Percentiles rank a stretch among this genome's conserved stretches.
Conservation (phyloP, 2,329 filamentous ascomycete species). For the Alternaria triticina region DNA sequence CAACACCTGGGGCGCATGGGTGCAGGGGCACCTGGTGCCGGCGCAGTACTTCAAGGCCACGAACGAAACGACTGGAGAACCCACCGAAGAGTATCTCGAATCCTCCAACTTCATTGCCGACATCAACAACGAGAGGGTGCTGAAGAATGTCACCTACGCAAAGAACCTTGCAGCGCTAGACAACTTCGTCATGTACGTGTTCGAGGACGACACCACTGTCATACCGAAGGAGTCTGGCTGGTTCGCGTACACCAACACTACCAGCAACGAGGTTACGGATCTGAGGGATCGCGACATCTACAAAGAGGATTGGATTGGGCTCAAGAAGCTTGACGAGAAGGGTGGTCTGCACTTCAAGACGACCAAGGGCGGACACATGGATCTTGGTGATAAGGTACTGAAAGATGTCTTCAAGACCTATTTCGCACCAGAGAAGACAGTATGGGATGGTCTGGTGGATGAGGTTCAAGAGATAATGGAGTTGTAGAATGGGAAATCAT, state of each 20-base stretch:
- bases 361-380: conserved; percentile 82
- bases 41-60: conserved; percentile 91
- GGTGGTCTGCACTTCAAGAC: conserved; percentile 78
- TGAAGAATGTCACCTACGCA: conserved; percentile 78
- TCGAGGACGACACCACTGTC: conserved; percentile 83
- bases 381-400: conserved; percentile 70
- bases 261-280: conserved; percentile 65
- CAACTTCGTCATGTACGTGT: conserved; percentile 88
- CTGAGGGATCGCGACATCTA: conserved; percentile 77
- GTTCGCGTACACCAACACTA: conserved; percentile 80
- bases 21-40: conserved; percentile 82
- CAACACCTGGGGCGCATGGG: conserved; percentile 80
- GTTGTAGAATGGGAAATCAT: conserved; percentile 20
- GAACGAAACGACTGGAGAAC: conserved; percentile 61
- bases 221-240: conserved; percentile 89
- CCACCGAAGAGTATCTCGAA: conserved; percentile 71
- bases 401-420: conserved; percentile 70
- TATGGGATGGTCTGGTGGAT: conserved; percentile 12
- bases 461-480: conserved; percentile 34
- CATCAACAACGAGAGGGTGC: conserved; percentile 86
- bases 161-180: conserved; percentile 72
- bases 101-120: conserved; percentile 90
- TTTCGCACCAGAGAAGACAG: conserved; percentile 58
- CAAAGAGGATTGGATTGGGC: conserved; percentile 89
- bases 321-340: conserved; percentile 78